A percentile compares a stretch with the other conserved stretches of the same genome.
Evolutionary conservation across 2,329 filamentous ascomycete genomes (phyloP).

Genomic region (Phaeosphaeriaceae sp.): DNA sequence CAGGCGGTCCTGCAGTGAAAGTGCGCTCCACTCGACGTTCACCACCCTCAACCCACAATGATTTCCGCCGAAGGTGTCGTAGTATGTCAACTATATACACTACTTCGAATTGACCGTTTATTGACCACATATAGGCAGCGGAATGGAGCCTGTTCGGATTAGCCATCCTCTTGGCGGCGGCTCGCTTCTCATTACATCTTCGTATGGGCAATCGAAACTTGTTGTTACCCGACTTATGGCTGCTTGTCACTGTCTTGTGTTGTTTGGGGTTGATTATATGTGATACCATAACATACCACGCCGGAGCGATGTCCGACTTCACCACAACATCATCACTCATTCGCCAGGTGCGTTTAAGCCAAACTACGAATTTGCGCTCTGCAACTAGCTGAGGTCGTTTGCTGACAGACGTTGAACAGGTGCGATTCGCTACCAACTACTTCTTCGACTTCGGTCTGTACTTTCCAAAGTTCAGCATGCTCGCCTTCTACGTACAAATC

Average conservation of each 20-base stretch:
- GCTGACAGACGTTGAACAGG: background rate
- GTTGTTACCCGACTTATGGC: conserved; percentile 4
- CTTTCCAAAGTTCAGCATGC: conserved; percentile 13
- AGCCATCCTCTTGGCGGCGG: background rate
- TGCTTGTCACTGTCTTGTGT: conserved; percentile 3
- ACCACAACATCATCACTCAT: background rate
- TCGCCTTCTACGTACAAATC: conserved; percentile 12
- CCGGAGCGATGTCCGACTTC: conserved; percentile 5
- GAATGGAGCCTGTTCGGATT: conserved; percentile 8
- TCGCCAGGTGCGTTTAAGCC: background rate
- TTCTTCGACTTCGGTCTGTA: conserved; percentile 14
- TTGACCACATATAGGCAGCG: conserved; percentile 1
- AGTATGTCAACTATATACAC: conserved; percentile 1
- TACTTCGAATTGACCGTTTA: background rate
- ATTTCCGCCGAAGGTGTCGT: conserved; percentile 4
- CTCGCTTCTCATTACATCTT: conserved; percentile 5
- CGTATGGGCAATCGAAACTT: background rate
- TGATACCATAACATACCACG: conserved; percentile 11
- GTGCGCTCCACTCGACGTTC: no score
- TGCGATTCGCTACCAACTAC: conserved; percentile 16
- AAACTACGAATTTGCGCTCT: background rate
- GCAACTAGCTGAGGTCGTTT: background rate
- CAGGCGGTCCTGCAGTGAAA: no score
- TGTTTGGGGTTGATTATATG: conserved; percentile 4
- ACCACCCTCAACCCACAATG: background rate